Percentiles rank a stretch among this genome's conserved stretches.
phyloP scores from a whole-genome alignment of 139 green algal species.

The Marvania coccoides region DNA sequence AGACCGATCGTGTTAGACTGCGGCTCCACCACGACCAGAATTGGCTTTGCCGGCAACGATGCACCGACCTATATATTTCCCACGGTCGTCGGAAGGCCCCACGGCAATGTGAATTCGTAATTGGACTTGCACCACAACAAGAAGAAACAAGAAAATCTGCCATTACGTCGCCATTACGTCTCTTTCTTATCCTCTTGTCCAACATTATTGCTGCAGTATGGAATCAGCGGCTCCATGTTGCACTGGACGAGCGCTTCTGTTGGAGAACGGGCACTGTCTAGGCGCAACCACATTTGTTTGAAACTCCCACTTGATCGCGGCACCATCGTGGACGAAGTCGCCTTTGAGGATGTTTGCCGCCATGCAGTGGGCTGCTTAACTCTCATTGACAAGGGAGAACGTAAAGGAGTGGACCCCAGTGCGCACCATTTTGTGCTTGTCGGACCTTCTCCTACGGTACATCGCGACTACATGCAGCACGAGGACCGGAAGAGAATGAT shows the following conservation, averaged over 20 bases:
- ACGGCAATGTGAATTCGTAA: too few relatives aligned
- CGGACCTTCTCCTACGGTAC: conserved; percentile 95
- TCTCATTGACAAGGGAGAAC: too few relatives aligned
- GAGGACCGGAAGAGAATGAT: conserved; percentile 63
- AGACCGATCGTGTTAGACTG: conserved; percentile 98
- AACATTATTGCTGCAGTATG: conserved; percentile 59
- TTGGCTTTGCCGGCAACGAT: conserved; percentile 93
- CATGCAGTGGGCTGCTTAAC: conserved; percentile 99
- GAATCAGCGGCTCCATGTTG: too few relatives aligned
- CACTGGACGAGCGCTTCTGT: conserved; percentile 95
- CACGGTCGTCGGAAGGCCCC: conserved; percentile 91
- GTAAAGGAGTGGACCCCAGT: conserved; percentile 92
- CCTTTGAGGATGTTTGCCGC: conserved; percentile 99
- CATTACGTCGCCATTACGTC: conserved; percentile 8
- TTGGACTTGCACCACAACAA: too few relatives aligned
- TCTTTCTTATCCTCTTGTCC: neutral
- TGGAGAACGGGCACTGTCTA: conserved; percentile 95
- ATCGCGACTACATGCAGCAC: too few relatives aligned
- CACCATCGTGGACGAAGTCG: conserved; percentile 98
- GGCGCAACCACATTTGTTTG: conserved; percentile 92
- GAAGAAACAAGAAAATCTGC: conserved; percentile 90
- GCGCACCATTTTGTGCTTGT: conserved; percentile 97
- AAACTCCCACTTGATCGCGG: conserved; percentile 97
- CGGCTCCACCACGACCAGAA: conserved; percentile 97
- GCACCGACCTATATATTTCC: conserved; percentile 93